Evolutionary conservation across 73 alveolate species (phyloP).

Genomic region (Symbiodinium natans): DNA sequence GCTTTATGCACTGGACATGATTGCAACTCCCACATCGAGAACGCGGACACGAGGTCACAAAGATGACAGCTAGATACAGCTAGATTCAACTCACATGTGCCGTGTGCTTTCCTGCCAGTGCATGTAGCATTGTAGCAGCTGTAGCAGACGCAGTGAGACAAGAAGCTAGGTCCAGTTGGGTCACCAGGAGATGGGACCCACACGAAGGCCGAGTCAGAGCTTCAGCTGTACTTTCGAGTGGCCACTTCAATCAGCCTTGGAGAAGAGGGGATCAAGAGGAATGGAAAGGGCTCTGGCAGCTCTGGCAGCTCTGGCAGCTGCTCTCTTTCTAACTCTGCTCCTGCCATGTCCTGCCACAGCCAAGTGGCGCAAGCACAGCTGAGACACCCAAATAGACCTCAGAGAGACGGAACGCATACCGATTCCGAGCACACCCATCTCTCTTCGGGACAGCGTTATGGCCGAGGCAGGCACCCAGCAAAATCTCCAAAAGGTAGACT

Average conservation of each 20-base stretch:
- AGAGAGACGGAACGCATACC: neutral
- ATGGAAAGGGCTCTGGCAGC: too few species aligned
- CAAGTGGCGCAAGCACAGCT: neutral
- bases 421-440: neutral
- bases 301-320: too few species aligned
- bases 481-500: slow-evolving; percentile 41
- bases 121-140: too few species aligned
- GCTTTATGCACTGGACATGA: too few species aligned
- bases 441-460: too few species aligned
- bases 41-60: too few species aligned
- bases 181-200: neutral
- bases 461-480: neutral
- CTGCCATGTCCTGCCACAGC: neutral
- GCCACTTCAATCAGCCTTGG: neutral
- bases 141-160: neutral
- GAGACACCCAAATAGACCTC: neutral
- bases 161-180: neutral
- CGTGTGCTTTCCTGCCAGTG: too few species aligned
- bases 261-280: too few species aligned
- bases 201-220: neutral
- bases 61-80: too few species aligned
- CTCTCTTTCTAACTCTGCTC: too few species aligned
- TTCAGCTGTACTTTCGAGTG: neutral
- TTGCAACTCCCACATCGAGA: too few species aligned
- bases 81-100: too few species aligned